Percentiles rank a stretch among this genome's conserved stretches.
Evolutionary conservation across 805 yeast species (phyloP).

Genomic region (Isabelozyma gotoi): DNA sequence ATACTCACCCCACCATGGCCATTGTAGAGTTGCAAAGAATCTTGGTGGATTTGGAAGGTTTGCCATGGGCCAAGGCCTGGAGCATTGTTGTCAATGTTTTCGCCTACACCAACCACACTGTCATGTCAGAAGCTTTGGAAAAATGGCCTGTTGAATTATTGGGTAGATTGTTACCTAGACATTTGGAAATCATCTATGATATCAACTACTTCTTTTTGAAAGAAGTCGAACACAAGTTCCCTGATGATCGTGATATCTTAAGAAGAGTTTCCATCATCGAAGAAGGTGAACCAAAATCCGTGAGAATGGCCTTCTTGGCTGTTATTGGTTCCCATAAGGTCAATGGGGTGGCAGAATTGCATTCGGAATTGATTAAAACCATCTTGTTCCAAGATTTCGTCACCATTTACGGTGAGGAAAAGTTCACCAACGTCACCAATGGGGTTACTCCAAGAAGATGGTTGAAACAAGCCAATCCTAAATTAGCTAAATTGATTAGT

Average conservation of each 20-base stretch:
- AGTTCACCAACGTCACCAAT: constrained; percentile 89
- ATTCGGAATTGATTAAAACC: constrained; percentile 84
- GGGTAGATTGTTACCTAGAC: constrained; percentile 82
- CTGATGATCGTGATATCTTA: constrained; percentile 66
- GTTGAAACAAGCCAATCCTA: constrained; percentile 92
- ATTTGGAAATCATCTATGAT: constrained; percentile 84
- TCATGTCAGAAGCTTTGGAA: constrained; percentile 91
- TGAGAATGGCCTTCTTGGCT: constrained; percentile 91
- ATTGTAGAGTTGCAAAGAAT: constrained; percentile 87
- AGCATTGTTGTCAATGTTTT: constrained; percentile 73
- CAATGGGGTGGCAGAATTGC: constrained; percentile 94
- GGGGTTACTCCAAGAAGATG: constrained; percentile 97
- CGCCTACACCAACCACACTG: constrained; percentile 94
- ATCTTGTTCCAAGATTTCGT: constrained; percentile 92
- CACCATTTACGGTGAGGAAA: constrained; percentile 72
- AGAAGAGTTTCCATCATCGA: constrained; percentile 80
- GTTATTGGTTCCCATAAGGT: constrained; percentile 90
- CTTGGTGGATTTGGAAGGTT: constrained; percentile 77
- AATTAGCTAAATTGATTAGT: constrained; percentile 64
- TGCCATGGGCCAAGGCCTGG: constrained; percentile 88
- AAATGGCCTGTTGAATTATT: constrained; percentile 90
- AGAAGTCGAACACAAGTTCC: constrained; percentile 72
- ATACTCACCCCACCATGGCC: constrained; percentile 92
- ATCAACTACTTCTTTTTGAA: constrained; percentile 80
- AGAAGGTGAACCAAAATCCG: constrained; percentile 76